Conservation (phyloP, 2,329 filamentous ascomycete genomes). For the Claviceps sp. region DNA sequence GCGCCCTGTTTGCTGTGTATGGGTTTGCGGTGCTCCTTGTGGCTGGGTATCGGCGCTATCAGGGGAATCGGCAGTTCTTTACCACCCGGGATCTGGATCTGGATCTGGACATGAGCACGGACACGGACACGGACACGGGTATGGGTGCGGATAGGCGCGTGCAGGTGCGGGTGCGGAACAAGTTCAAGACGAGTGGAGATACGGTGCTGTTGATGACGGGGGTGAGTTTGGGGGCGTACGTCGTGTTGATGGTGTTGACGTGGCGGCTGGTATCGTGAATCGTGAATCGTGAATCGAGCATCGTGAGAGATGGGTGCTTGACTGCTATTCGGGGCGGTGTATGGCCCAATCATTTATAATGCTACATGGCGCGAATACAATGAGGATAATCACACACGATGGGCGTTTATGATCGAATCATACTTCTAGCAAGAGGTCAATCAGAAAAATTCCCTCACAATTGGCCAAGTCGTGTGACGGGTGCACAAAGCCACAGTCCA, state of each 20-base stretch:
- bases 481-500: too few relatives aligned
- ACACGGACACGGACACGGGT: not conserved
- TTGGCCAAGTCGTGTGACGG: too few relatives aligned
- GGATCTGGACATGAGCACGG: not conserved
- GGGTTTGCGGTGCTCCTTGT: constrained; percentile 74
- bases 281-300: not conserved
- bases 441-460: too few relatives aligned
- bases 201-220: constrained; percentile 44
- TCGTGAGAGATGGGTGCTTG: too few relatives aligned
- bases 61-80: constrained; percentile 93
- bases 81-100: constrained; percentile 21
- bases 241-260: constrained; percentile 42
- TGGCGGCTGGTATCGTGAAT: constrained; percentile 26
- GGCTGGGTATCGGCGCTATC: constrained; percentile 72
- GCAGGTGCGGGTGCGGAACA: constrained; percentile 22
- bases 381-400: too few relatives aligned
- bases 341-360: too few relatives aligned
- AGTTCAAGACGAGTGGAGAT: constrained; percentile 51
- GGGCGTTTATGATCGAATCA: too few relatives aligned
- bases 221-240: constrained; percentile 44
- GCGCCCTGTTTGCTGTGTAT: constrained; percentile 89
- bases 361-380: too few relatives aligned
- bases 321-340: too few relatives aligned
- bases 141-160: not conserved
- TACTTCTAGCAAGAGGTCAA: too few relatives aligned